Evolutionary conservation across 306 rosid species (phyloP), one percentile per base, ranked within the genome.

Genomic region (Castanea mollissima): DNA sequence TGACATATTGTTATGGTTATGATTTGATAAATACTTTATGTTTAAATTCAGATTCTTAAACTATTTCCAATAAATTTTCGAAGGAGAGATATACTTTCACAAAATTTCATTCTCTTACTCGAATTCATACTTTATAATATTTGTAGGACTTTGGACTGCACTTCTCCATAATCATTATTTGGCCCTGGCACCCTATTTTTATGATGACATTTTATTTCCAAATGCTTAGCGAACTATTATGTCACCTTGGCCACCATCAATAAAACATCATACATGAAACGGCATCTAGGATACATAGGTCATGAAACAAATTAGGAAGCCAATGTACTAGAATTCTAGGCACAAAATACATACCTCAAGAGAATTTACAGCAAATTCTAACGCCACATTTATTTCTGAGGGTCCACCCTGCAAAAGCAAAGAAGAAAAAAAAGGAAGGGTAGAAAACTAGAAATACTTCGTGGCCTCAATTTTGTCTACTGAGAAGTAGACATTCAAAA

Each of bases 371-470:
- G 98, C 81, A 85, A 95, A 95, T 75, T 95, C 98, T 72, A 95
- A 80, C 35, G 96, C 99, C 76, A 98, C 98, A 82, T 95, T 90
- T 79, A 92, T 88, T 87, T 95, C 99, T 8, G 97, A 65, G 49
- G 99, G 98, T 82, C 98, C 99, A 14, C 78, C 87, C 99, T 95
- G 89, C 76, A 71, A 71, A 15, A 34, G 69, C 35, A 78, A 73
- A 38, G 11, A 38, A 54, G 74, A 63, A 79, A 79, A 72, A 32
- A 75, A 38, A 38, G 73, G 59, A 65, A 44, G 55, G 55, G 27
- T 52, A 77, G 68, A 63, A 10, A 74, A n/a, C 46, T 7, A 7
- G 46, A 38, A 38, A 38, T 38, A 60, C 12, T 38, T 38, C 76
- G 59, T 51, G 32, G 60, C 74, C 51, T 38, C 73, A 74, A 25